phyloP scores from a whole-genome alignment of 495 filamentous ascomycete species.

The Podospora bellae-mahoneyi region DNA sequence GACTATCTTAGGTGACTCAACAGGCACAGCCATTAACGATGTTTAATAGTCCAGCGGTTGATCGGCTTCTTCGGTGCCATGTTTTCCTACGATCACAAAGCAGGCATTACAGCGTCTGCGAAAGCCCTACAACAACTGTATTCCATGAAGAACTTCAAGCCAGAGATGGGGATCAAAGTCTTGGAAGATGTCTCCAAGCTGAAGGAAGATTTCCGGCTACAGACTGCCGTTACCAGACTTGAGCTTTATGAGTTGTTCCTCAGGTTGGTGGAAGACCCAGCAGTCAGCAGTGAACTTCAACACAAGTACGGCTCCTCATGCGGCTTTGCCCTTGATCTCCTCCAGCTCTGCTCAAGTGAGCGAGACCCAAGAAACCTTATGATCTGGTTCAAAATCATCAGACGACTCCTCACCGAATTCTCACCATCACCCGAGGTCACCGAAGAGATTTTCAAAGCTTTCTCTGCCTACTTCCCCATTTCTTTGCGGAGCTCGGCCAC shows the following conservation, averaged over 20 bases:
- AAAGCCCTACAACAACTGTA: constrained; percentile 45
- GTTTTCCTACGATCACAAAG: constrained; percentile 50
- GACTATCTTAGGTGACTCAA: neutral
- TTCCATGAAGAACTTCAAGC: constrained; percentile 46
- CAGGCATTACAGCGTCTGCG: constrained; percentile 46
- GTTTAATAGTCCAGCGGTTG: constrained; percentile 33
- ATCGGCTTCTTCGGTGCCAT: constrained; percentile 49
- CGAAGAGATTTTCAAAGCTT: constrained; percentile 45
- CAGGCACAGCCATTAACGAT: neutral
- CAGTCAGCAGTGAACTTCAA: constrained; percentile 40
- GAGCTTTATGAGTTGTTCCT: constrained; percentile 48
- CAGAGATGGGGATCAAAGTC: constrained; percentile 40
- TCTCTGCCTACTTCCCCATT: constrained; percentile 53
- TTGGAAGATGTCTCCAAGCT: constrained; percentile 42
- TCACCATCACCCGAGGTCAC: constrained; percentile 40
- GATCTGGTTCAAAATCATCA: constrained; percentile 46
- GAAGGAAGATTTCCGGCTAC: constrained; percentile 47
- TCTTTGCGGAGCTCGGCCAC: constrained; percentile 43
- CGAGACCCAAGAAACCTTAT: constrained; percentile 49
- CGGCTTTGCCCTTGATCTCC: constrained; percentile 39
- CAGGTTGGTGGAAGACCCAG: constrained; percentile 34
- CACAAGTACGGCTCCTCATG: constrained; percentile 37
- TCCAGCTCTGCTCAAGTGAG: constrained; percentile 46
- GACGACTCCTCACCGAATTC: constrained; percentile 38
- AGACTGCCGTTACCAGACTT: constrained; percentile 43